These are phyloP conservation scores for Phaffomyces antillensis DNA, from an alignment of 805 yeast species.

Conservation along the genomic window DNA sequence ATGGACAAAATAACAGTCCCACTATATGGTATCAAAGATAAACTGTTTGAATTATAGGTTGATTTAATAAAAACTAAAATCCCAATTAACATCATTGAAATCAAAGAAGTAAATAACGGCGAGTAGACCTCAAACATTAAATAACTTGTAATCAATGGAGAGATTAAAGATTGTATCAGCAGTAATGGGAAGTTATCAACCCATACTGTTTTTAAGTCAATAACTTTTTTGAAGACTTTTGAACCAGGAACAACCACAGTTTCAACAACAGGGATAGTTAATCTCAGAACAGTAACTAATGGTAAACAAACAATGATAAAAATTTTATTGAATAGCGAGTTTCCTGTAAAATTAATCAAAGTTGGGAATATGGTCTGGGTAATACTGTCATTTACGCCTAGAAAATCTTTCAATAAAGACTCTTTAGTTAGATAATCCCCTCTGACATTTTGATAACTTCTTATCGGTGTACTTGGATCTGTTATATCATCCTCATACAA, in stretches of 20 bases:
- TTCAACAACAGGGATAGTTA: slow-evolving; percentile 30
- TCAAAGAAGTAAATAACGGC: neutral
- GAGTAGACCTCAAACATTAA: slow-evolving; percentile 7
- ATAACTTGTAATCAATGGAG: slow-evolving; percentile 21
- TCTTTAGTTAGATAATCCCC: neutral
- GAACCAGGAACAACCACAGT: slow-evolving; percentile 30
- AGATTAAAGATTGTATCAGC: slow-evolving; percentile 24
- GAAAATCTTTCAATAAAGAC: neutral
- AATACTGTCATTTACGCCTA: slow-evolving; percentile 1
- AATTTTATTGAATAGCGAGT: slow-evolving; percentile 21
- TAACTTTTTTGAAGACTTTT: slow-evolving; percentile 19
- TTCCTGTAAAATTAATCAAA: slow-evolving; percentile 20
- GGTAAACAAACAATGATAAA: slow-evolving; percentile 29
- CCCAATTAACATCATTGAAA: slow-evolving; percentile 4
- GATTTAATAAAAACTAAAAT: slow-evolving; percentile 3
- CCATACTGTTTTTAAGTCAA: slow-evolving; percentile 17
- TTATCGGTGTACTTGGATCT: slow-evolving; percentile 6
- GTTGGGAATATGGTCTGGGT: slow-evolving; percentile 25
- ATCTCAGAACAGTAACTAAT: slow-evolving; percentile 25
- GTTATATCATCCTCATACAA: slow-evolving; percentile 6
- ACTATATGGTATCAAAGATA: neutral
- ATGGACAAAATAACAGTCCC: slow-evolving; percentile 23
- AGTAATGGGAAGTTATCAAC: slow-evolving; percentile 18
- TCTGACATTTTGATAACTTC: neutral
- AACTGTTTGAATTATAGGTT: neutral